Evolutionary conservation across 768 basidiomycete species (phyloP).

Genomic region (Mycena kentingensis): DNA sequence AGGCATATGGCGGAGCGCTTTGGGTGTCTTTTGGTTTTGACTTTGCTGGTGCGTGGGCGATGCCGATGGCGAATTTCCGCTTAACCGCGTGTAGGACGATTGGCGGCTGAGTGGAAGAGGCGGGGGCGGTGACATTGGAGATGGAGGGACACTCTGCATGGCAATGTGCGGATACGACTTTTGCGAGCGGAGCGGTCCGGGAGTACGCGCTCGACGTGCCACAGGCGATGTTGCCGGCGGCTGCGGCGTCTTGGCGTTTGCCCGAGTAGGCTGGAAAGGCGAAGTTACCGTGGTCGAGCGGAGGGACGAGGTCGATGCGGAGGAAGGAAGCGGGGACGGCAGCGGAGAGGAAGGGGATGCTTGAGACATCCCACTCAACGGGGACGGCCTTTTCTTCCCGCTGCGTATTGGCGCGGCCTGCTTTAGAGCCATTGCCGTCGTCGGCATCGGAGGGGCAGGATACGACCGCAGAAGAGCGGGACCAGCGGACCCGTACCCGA

Average conservation of each 20-base stretch:
- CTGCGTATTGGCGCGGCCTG: slow-evolving; percentile 25
- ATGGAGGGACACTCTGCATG: no score
- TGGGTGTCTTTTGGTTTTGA: neutral
- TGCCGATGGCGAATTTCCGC: neutral
- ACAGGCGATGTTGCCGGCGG: slow-evolving; percentile 22
- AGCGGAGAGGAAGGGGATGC: slow-evolving; percentile 23
- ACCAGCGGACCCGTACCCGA: slow-evolving; percentile 7
- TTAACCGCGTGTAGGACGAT: slow-evolving; percentile 15
- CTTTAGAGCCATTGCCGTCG: slow-evolving; percentile 24
- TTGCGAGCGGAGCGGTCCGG: slow-evolving; percentile 26
- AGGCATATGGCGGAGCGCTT: slow-evolving; percentile 16
- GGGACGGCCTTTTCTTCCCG: slow-evolving; percentile 41
- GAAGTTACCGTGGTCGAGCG: slow-evolving; percentile 3
- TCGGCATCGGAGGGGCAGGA: no score
- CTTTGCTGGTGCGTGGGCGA: neutral
- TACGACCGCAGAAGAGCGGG: no score
- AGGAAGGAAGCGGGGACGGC: slow-evolving; percentile 9
- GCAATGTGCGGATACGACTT: no score
- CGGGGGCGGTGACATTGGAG: slow-evolving; percentile 31
- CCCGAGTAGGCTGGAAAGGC: no score
- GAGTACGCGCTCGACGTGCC: slow-evolving; percentile 25
- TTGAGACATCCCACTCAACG: slow-evolving; percentile 28
- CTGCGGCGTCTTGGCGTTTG: slow-evolving; percentile 3
- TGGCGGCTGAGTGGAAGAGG: slow-evolving; percentile 18
- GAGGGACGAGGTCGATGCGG: neutral